Conservation (phyloP, 164 flowering plant genomes). For the Saururus chinensis region DNA sequence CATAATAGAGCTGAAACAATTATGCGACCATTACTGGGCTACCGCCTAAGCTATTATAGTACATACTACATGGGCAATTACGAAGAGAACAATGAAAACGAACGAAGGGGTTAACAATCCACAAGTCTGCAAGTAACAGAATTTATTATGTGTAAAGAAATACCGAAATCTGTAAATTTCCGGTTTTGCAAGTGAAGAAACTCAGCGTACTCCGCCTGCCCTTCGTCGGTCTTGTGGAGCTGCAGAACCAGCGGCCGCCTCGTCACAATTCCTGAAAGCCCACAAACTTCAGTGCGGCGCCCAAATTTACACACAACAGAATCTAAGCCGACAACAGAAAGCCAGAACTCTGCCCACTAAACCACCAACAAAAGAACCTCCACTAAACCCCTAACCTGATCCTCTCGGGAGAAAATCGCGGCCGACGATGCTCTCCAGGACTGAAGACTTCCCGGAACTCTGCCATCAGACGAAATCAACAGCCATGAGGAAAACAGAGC, state of each 20-base stretch:
- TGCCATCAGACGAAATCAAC: too few relatives aligned
- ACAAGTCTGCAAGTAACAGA: too few relatives aligned
- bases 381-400: conserved; percentile 36
- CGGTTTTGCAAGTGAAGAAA: conserved; percentile 55
- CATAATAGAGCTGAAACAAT: too few relatives aligned
- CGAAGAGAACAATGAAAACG: too few relatives aligned
- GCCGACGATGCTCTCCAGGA: conserved; percentile 78
- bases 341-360: too few relatives aligned
- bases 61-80: too few relatives aligned
- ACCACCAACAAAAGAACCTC: too few relatives aligned
- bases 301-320: too few relatives aligned
- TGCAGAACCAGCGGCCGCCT: conserved; percentile 82
- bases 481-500: conserved; percentile 1
- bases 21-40: too few relatives aligned
- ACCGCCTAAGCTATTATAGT: too few relatives aligned
- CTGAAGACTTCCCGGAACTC: conserved; percentile 89
- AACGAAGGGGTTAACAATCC: too few relatives aligned
- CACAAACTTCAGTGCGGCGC: background rate
- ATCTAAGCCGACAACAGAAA: background rate
- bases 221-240: conserved; percentile 57
- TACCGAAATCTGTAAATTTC: conserved; percentile 58
- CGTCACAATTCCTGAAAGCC: conserved; percentile 57
- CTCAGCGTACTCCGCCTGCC: conserved; percentile 59
- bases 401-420: conserved; percentile 84
- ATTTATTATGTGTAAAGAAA: too few relatives aligned